These are phyloP conservation scores for Cryptosporidium meleagridis DNA, from an alignment of 169 alveolate genomes.

Conservation along the genomic window DNA sequence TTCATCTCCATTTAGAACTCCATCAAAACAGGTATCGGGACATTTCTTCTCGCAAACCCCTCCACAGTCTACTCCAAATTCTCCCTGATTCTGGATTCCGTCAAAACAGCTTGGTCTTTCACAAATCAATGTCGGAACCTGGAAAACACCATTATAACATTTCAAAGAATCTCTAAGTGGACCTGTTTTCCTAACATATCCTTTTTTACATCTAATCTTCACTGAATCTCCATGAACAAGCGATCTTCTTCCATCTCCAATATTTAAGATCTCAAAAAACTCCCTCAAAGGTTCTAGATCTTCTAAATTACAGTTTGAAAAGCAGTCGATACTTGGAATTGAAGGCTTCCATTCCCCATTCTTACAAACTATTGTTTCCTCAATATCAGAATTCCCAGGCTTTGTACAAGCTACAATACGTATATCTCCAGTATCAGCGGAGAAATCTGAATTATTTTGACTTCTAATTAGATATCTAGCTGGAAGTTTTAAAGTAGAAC, in stretches of 20 bases:
- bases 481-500: slow-evolving; percentile 42
- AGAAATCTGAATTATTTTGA: slow-evolving; percentile 4
- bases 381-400: slow-evolving; percentile 24
- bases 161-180: slow-evolving; percentile 25
- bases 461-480: slow-evolving; percentile 33
- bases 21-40: slow-evolving; percentile 71
- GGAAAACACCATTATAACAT: slow-evolving; percentile 62
- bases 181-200: slow-evolving; percentile 65
- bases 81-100: slow-evolving; percentile 73
- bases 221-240: slow-evolving; percentile 40
- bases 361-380: slow-evolving; percentile 45
- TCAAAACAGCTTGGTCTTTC: slow-evolving; percentile 70
- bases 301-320: slow-evolving; percentile 15
- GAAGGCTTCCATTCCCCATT: slow-evolving; percentile 73
- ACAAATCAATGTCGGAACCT: slow-evolving; percentile 44
- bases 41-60: slow-evolving; percentile 64
- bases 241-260: slow-evolving; percentile 10
- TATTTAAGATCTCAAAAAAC: slow-evolving; percentile 12
- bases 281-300: slow-evolving; percentile 28
- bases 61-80: slow-evolving; percentile 75
- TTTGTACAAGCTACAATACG: slow-evolving; percentile 41
- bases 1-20: slow-evolving; percentile 70
- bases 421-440: slow-evolving; percentile 67
- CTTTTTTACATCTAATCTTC: slow-evolving; percentile 45
- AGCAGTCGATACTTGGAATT: slow-evolving; percentile 37